Evolutionary conservation across 2,329 filamentous ascomycete species (phyloP).

Genomic region (Trichoderma afroharzianum): DNA sequence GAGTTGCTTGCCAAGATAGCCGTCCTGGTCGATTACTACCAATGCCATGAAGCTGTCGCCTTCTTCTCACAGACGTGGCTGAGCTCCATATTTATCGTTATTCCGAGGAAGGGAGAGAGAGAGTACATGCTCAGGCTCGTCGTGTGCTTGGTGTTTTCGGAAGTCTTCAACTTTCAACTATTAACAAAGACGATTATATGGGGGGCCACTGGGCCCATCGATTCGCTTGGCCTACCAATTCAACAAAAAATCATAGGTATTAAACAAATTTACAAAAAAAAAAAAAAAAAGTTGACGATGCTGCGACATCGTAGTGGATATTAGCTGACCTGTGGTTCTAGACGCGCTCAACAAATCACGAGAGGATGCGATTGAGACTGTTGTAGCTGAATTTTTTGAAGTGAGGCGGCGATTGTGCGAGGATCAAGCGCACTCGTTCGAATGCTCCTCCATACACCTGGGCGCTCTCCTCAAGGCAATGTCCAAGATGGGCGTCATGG

Average conservation of each 20-base stretch:
- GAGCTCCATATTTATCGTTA: fast-evolving
- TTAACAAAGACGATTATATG: background rate
- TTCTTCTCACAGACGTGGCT: conserved; percentile 28
- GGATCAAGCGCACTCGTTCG: background rate
- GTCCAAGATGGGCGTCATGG: background rate
- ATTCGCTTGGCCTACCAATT: background rate
- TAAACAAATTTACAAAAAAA: background rate
- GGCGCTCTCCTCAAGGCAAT: background rate
- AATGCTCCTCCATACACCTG: background rate
- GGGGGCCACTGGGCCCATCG: background rate
- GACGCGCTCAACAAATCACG: background rate
- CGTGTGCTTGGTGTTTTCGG: background rate
- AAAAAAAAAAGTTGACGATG: background rate
- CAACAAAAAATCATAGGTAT: background rate
- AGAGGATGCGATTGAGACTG: background rate
- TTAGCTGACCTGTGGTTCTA: background rate
- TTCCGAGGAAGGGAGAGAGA: background rate
- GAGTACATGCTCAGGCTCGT: background rate
- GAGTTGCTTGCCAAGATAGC: conserved; percentile 43
- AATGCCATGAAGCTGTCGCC: conserved; percentile 40
- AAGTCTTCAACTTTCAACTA: background rate
- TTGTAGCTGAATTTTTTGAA: background rate
- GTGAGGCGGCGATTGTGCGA: background rate
- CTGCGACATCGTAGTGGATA: background rate
- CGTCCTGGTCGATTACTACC: conserved; percentile 41